Base-by-base conservation (phyloP, 2,329 filamentous ascomycete species). In the Claviceps pusilla region DNA sequence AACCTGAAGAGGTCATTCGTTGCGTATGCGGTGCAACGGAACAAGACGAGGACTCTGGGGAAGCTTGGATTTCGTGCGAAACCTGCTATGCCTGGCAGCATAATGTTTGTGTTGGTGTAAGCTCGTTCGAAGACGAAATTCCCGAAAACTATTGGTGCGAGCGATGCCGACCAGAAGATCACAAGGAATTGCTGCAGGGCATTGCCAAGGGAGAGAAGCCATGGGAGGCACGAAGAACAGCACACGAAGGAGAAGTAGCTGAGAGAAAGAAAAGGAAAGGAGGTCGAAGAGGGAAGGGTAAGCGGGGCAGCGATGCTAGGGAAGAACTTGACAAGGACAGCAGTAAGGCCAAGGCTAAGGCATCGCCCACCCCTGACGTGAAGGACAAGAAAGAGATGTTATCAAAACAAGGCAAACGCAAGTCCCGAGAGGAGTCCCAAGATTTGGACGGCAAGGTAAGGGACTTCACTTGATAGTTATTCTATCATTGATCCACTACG, bases 21-120 rank as follows among this genome's bases (percentile, higher is more conserved):
- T 98, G 91, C 68, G 86, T 96, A 51, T 98, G 91, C 65, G 91
- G 93, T 60, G 85, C 88, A 56, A 87, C 87, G 48, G 86, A 87
- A 61, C 86, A 89, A 60, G 86, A 90, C 57, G 87, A 91, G 61
- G 87, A 94, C 61, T 84, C 87, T 14, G 87, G 86, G 60, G 85
- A 93, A 62, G 84, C 89, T 52, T 97, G 95, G 89, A 95, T 98
- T 63, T 89, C 87, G 57, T 98, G 93, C 73, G 93, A 98, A 69
- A 81, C 80, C 49, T 98, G 93, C 69, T 82, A 82, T 50, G 91
- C 86, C 46, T 98, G 93, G 93, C 93, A 98, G 70, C 93, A 98
- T 70, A 96, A 96, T 64, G 84, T 94, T 59, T 98, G 93, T 67
- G 88, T 98, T 75, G 89, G 88, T 53, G 80, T 96, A 66, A 82